Conservation (phyloP, 1,284 basidiomycete species). For the Rhodotorula sp. region DNA sequence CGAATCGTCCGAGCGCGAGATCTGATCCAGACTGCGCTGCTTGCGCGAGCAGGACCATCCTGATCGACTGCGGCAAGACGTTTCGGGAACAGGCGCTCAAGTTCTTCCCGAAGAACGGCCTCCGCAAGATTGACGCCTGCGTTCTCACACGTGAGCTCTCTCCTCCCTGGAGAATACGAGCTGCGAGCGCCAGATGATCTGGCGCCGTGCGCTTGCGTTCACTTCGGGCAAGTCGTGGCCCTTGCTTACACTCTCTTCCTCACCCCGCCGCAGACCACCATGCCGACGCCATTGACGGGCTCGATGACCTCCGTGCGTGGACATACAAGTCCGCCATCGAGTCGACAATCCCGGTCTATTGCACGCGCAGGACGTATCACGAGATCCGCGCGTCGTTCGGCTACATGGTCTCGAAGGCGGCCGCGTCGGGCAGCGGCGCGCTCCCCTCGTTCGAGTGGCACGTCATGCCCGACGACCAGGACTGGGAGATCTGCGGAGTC, state of each 20-base stretch:
- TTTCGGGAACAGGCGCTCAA: conserved; percentile 74
- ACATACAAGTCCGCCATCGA: conserved; percentile 69
- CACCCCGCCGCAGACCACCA: conserved; percentile 20
- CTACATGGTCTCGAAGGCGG: conserved; percentile 71
- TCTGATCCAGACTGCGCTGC: not conserved
- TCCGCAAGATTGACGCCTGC: conserved; percentile 72
- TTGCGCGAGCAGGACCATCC: conserved; percentile 33
- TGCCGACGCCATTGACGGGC: conserved; percentile 67
- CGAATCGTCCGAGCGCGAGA: too few species aligned
- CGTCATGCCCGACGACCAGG: conserved; percentile 64
- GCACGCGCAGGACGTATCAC: conserved; percentile 62
- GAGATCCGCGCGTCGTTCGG: conserved; percentile 59
- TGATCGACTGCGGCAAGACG: conserved; percentile 77
- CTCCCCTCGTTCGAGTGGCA: conserved; percentile 73
- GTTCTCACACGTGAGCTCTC: conserved; percentile 66
- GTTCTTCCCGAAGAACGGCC: conserved; percentile 72
- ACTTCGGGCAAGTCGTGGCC: not conserved
- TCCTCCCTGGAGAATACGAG: not conserved
- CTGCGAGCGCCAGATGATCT: too few species aligned
- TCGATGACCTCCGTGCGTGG: conserved; percentile 80
- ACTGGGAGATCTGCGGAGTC: conserved; percentile 67
- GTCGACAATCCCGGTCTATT: conserved; percentile 69
- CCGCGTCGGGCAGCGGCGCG: conserved; percentile 70
- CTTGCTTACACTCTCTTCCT: not conserved
- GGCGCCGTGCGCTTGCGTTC: not conserved